Evolutionary conservation across 2,329 filamentous ascomycete genomes (phyloP).

Genomic region (Fusarium sp.): DNA sequence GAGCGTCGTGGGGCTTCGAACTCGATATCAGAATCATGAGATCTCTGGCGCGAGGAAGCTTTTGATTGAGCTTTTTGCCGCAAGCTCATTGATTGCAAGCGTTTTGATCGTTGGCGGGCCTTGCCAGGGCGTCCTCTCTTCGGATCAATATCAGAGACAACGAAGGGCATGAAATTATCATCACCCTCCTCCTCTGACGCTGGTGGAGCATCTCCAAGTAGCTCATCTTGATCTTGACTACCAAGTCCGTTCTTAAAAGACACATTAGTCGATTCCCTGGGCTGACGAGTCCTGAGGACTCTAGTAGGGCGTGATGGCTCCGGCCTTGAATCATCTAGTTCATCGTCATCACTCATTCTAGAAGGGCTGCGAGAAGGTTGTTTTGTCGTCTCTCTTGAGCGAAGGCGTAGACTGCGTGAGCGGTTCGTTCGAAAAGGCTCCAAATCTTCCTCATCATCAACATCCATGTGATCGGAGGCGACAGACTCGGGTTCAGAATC

Average conservation of each 20-base stretch:
- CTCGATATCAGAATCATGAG: conserved; percentile 60
- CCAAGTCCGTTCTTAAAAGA: conserved; percentile 38
- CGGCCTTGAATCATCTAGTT: conserved; percentile 22
- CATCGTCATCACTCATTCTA: conserved; percentile 35
- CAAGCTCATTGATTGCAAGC: conserved; percentile 31
- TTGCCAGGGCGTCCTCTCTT: conserved; percentile 41
- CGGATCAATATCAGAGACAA: conserved; percentile 52
- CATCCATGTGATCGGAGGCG: conserved; percentile 44
- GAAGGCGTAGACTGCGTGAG: conserved; percentile 33
- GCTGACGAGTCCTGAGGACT: conserved; percentile 43
- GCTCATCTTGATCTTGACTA: conserved; percentile 49
- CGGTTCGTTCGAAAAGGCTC: conserved; percentile 18
- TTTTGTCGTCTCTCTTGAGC: conserved; percentile 43
- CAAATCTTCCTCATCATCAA: conserved; percentile 43
- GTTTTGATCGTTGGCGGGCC: conserved; percentile 37
- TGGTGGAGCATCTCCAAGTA: conserved; percentile 45
- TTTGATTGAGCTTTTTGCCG: conserved; percentile 17
- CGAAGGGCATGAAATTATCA: conserved; percentile 48
- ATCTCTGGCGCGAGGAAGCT: conserved; percentile 34
- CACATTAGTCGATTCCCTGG: conserved; percentile 44
- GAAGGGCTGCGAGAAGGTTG: conserved; percentile 34
- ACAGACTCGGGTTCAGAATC: conserved; percentile 41
- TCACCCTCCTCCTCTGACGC: conserved; percentile 50
- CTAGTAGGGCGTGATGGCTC: conserved; percentile 25
- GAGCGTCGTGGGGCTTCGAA: conserved; percentile 65